Percentiles rank a stretch among this genome's conserved stretches.
These are phyloP conservation scores for Phytophthora litchii DNA, from an alignment of 352 stramenopile species.

Conservation along the genomic window DNA sequence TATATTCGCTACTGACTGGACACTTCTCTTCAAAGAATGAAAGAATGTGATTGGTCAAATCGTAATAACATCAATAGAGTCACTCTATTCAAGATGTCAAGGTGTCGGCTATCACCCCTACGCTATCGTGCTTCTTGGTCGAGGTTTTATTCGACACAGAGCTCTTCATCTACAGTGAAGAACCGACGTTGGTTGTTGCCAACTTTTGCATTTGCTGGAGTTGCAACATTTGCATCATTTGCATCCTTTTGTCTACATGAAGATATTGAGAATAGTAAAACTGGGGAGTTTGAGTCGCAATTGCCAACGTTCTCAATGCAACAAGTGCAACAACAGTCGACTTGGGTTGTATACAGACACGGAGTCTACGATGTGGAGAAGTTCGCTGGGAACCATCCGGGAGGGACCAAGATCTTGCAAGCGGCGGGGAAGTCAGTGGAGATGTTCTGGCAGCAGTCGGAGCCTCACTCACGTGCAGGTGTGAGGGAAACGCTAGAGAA, in stretches of 20 bases:
- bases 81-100: no score
- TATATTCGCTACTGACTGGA: no score
- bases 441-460: constrained; percentile 30
- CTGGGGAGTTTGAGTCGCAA: constrained; percentile 7
- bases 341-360: constrained; percentile 28
- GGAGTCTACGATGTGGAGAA: constrained; percentile 35
- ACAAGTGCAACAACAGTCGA: constrained; percentile 19
- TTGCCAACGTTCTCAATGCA: constrained; percentile 27
- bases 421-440: constrained; percentile 29
- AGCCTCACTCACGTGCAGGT: constrained; percentile 14
- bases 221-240: constrained; percentile 2
- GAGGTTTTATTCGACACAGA: no score
- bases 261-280: not conserved
- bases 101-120: no score
- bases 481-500: constrained; percentile 16
- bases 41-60: no score
- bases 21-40: no score
- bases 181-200: constrained; percentile 5
- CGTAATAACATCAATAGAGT: no score
- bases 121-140: no score
- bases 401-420: constrained; percentile 23
- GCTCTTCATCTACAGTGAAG: not conserved
- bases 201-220: constrained; percentile 1
- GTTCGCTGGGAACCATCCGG: constrained; percentile 20
- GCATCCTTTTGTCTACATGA: no score